phyloP scores from a whole-genome alignment of 345 rosid genomes.

The Brassica cretica region DNA sequence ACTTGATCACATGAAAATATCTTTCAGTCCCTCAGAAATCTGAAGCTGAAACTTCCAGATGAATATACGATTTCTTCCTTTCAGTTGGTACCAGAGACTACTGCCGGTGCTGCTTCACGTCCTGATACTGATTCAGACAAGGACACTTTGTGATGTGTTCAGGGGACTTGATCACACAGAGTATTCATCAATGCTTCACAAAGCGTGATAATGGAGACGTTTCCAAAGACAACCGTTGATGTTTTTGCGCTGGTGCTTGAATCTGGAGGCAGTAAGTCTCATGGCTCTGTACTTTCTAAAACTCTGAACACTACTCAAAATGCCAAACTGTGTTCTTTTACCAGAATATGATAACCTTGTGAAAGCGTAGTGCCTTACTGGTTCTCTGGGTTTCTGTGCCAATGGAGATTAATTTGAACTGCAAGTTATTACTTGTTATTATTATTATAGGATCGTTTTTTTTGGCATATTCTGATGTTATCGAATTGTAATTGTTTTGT shows the following conservation, averaged over 20 bases:
- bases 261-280: neutral
- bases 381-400: too few relatives aligned
- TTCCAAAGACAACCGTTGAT: conserved; percentile 93
- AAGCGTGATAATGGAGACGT: conserved; percentile 26
- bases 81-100: conserved; percentile 78
- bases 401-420: too few relatives aligned
- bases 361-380: too few relatives aligned
- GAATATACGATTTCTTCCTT: conserved; percentile 47
- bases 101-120: conserved; percentile 33
- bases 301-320: neutral
- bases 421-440: too few relatives aligned
- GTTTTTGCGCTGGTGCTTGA: neutral
- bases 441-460: neutral
- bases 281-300: neutral
- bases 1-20: conserved; percentile 85
- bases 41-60: conserved; percentile 47
- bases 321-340: neutral
- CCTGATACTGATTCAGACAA: conserved; percentile 55
- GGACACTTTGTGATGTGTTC: conserved; percentile 51
- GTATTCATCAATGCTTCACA: too few relatives aligned
- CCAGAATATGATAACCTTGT: too few relatives aligned
- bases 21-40: conserved; percentile 68
- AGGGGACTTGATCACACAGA: too few relatives aligned
- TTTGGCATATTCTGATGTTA: conserved; percentile 6
- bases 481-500: conserved; percentile 9